A percentile compares a stretch with the other conserved stretches of the same genome.
Evolutionary conservation across 2,329 filamentous ascomycete species (phyloP).

Genomic region (Lachnellula arida): DNA sequence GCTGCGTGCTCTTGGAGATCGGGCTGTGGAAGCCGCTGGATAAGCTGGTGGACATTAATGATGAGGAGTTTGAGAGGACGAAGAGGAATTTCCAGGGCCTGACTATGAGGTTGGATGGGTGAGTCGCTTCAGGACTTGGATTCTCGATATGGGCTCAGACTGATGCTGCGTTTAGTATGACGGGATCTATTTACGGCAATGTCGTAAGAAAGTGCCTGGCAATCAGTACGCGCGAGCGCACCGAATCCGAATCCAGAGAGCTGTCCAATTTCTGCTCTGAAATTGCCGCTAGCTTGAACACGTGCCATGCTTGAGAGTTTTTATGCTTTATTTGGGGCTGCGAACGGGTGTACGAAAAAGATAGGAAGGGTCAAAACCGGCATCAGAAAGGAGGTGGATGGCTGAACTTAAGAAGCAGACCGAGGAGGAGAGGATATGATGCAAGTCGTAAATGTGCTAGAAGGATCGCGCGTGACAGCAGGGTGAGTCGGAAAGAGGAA

Average conservation of each 20-base stretch:
- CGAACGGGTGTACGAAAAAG: neutral
- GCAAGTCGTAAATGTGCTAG: too few relatives aligned
- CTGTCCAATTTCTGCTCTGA: constrained; percentile 19
- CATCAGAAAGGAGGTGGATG: neutral
- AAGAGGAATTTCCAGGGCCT: constrained; percentile 19
- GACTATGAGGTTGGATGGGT: constrained; percentile 25
- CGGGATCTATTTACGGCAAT: constrained; percentile 22
- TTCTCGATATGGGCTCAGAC: neutral
- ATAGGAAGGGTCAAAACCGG: neutral
- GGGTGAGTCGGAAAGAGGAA: neutral
- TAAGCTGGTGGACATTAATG: constrained; percentile 19
- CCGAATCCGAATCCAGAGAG: constrained; percentile 16
- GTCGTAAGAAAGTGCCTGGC: constrained; percentile 23
- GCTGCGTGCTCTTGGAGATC: constrained; percentile 47
- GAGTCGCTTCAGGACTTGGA: neutral
- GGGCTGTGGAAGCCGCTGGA: constrained; percentile 44
- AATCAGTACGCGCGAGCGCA: constrained; percentile 18
- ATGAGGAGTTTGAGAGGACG: constrained; percentile 21
- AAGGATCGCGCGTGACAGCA: too few relatives aligned
- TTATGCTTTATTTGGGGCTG: neutral
- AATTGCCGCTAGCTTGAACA: constrained; percentile 18
- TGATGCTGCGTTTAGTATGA: constrained; percentile 11
- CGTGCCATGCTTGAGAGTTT: constrained; percentile 17
- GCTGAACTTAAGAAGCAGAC: too few relatives aligned
- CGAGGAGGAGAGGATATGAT: too few relatives aligned